Conservation (phyloP, 2,329 filamentous ascomycete species). For the Tolypocladium endophyticum region DNA sequence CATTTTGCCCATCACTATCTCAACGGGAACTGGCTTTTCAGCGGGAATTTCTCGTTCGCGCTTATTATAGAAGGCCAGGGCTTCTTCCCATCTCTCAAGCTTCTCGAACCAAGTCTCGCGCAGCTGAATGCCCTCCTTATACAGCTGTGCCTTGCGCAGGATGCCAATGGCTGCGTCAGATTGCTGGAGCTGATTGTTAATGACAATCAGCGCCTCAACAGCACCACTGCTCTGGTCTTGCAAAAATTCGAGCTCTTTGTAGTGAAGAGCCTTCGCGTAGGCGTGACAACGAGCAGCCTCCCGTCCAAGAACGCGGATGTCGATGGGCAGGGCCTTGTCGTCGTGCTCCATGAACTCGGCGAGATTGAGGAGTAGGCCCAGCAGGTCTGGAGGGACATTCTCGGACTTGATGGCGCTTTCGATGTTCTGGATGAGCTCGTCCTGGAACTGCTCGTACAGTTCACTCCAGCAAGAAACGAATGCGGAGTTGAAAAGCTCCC, state of each 20-base stretch:
- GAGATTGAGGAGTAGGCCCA: slow-evolving; percentile 88
- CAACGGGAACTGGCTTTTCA: slow-evolving; percentile 57
- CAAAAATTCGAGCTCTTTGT: slow-evolving; percentile 97
- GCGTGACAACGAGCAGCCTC: slow-evolving; percentile 96
- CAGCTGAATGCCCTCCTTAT: slow-evolving; percentile 84
- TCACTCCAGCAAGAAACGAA: slow-evolving; percentile 99
- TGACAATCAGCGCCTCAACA: slow-evolving; percentile 94
- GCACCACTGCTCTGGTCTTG: slow-evolving; percentile 94
- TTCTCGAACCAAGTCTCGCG: slow-evolving; percentile 99
- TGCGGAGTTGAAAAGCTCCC: slow-evolving; percentile 94
- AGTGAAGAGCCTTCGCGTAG: slow-evolving; percentile 95
- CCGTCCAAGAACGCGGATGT: slow-evolving; percentile 86
- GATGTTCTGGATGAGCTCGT: slow-evolving; percentile 90
- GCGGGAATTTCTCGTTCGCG: slow-evolving; percentile 61
- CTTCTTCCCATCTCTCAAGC: slow-evolving; percentile 95
- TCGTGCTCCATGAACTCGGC: slow-evolving; percentile 99
- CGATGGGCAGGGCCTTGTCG: slow-evolving; percentile 94
- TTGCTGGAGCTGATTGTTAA: slow-evolving; percentile 98
- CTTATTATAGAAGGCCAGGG: slow-evolving; percentile 80
- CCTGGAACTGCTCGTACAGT: slow-evolving; percentile 91
- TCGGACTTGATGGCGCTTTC: slow-evolving; percentile 92
- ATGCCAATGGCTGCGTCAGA: slow-evolving; percentile 98
- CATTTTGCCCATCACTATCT: slow-evolving; percentile 99
- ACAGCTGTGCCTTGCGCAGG: slow-evolving; percentile 86
- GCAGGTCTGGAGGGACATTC: slow-evolving; percentile 89